phyloP scores from a whole-genome alignment of 495 filamentous ascomycete species.

The Aspergillus homomorphus region DNA sequence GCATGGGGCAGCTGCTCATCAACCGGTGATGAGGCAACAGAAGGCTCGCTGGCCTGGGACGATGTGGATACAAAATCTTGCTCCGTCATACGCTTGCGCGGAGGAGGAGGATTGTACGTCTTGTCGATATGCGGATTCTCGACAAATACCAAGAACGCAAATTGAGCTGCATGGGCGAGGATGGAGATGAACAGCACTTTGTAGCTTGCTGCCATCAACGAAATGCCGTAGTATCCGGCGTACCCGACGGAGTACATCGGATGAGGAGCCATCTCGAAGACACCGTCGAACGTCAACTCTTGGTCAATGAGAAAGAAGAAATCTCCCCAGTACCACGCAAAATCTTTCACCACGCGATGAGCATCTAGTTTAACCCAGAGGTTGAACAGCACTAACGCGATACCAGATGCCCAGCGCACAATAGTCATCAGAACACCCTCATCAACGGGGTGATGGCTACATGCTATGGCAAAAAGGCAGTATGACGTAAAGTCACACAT shows the following conservation, averaged over 20 bases:
- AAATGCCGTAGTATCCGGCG: constrained; percentile 96
- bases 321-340: constrained; percentile 99
- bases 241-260: constrained; percentile 99
- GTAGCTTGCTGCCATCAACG: constrained; percentile 97
- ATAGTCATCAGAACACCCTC: constrained; percentile 67
- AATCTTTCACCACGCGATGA: constrained; percentile 98
- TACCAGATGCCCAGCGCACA: constrained; percentile 77
- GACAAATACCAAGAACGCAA: constrained; percentile 82
- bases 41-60: constrained; percentile 33
- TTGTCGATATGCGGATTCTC: constrained; percentile 99
- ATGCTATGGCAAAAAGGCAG: constrained; percentile 90
- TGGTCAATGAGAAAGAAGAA: constrained; percentile 99
- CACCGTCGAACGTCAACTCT: constrained; percentile 95
- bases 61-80: constrained; percentile 35
- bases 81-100: constrained; percentile 55
- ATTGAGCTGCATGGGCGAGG: constrained; percentile 89
- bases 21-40: constrained; percentile 35
- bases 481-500: constrained; percentile 99
- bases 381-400: constrained; percentile 85
- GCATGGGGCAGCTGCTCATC: constrained; percentile 41
- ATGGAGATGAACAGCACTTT: constrained; percentile 95
- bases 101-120: constrained; percentile 88
- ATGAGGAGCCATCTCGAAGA: constrained; percentile 98
- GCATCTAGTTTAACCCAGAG: constrained; percentile 98
- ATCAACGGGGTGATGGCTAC: constrained; percentile 65